Evolutionary conservation across 2,329 filamentous ascomycete species (phyloP).

Genomic region (Penicillium sp.): DNA sequence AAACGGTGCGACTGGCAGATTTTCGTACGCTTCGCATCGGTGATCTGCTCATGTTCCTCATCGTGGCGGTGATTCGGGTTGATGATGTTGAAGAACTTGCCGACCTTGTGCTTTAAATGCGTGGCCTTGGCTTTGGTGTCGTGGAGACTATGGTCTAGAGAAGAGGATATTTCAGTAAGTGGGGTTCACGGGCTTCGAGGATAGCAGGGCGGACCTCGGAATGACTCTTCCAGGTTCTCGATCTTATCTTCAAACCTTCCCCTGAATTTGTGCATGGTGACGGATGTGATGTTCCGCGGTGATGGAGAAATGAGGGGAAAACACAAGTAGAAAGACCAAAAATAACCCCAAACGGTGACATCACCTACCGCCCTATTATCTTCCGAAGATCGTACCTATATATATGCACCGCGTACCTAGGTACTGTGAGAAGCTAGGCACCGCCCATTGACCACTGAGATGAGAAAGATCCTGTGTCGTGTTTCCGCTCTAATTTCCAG

Average conservation of each 20-base stretch:
- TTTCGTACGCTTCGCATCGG: slow-evolving; percentile 71
- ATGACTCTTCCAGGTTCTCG: slow-evolving; percentile 20
- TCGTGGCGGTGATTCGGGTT: slow-evolving; percentile 90
- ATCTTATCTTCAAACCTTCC: slow-evolving; percentile 20
- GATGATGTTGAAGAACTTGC: slow-evolving; percentile 64
- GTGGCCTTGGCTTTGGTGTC: slow-evolving; percentile 50
- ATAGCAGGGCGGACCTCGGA: slow-evolving; percentile 21
- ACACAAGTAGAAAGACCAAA: not conserved
- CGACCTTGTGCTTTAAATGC: slow-evolving; percentile 59
- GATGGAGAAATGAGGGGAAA: not conserved
- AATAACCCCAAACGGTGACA: slow-evolving; percentile 5
- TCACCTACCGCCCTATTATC: slow-evolving; percentile 13
- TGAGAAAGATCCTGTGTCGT: not conserved
- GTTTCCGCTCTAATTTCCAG: not conserved
- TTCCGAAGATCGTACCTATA: not conserved
- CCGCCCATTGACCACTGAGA: not conserved
- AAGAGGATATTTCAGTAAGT: not conserved
- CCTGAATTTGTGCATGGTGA: slow-evolving; percentile 26
- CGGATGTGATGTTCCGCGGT: not conserved
- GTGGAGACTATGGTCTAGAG: slow-evolving; percentile 35
- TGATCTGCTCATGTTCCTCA: slow-evolving; percentile 80
- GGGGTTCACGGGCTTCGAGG: not conserved
- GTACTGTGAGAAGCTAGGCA: not conserved
- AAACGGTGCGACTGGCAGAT: slow-evolving; percentile 75
- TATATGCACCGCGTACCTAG: not conserved